Conservation (phyloP, 441 rosid species). For the Arabidopsis lyrata region DNA sequence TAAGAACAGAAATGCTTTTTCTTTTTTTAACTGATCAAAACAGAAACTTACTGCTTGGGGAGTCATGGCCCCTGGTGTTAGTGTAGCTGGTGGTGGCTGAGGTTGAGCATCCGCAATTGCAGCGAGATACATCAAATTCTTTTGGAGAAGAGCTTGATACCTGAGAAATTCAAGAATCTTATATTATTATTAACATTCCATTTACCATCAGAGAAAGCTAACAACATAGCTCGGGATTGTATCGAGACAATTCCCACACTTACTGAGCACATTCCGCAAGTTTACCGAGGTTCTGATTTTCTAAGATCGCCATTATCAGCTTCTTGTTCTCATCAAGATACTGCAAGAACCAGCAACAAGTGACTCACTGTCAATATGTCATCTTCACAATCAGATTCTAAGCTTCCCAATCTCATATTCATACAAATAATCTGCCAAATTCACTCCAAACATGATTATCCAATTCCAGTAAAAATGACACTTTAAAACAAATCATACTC, state of each 20-base stretch:
- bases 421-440: not conserved
- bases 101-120: conserved; percentile 99
- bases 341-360: conserved; percentile 52
- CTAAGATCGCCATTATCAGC: conserved; percentile 88
- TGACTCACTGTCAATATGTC: no score
- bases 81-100: conserved; percentile 54
- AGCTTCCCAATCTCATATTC: no score
- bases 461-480: not conserved
- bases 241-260: conserved; percentile 42
- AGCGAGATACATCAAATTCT: conserved; percentile 94
- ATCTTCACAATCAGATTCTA: no score
- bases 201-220: not conserved
- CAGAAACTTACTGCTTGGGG: conserved; percentile 62
- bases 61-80: conserved; percentile 51
- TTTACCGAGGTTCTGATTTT: conserved; percentile 92
- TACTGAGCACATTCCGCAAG: conserved; percentile 95
- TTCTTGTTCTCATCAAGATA: conserved; percentile 95
- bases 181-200: not conserved
- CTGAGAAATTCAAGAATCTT: conserved; percentile 40
- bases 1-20: not conserved
- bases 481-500: conserved; percentile 6
- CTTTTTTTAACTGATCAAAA: not conserved
- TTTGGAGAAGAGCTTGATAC: conserved; percentile 89
- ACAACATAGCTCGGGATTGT: not conserved
- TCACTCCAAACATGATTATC: not conserved